A percentile compares a stretch with the other conserved stretches of the same genome.
phyloP scores from a whole-genome alignment of 2,329 filamentous ascomycete genomes.

The Xylariaceae sp. region DNA sequence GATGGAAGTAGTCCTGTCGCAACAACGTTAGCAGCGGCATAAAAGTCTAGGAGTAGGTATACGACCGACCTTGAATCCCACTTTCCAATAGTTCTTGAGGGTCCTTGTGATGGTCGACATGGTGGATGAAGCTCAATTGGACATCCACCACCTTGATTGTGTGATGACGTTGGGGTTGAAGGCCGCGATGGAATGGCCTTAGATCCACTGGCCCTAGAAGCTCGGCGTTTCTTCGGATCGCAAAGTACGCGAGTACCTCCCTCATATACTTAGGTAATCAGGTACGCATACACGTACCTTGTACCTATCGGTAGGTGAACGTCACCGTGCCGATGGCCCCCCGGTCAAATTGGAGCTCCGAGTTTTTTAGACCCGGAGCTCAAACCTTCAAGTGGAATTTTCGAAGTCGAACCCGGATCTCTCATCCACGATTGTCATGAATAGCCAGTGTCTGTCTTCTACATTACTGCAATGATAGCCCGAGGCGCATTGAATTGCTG shows the following conservation, averaged over 20 bases:
- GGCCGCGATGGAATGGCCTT: neutral
- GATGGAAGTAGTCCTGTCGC: conserved; percentile 80
- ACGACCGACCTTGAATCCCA: conserved; percentile 77
- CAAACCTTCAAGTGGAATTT: neutral
- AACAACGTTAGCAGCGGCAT: conserved; percentile 41
- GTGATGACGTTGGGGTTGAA: neutral
- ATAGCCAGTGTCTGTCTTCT: neutral
- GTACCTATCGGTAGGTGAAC: neutral
- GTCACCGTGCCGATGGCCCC: neutral
- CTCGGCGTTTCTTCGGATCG: neutral
- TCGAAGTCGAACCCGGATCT: neutral
- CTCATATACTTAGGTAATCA: neutral
- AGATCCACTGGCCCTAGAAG: neutral
- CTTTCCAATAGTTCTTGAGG: conserved; percentile 80
- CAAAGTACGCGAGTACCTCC: no score
- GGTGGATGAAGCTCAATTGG: conserved; percentile 44
- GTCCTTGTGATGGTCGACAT: conserved; percentile 95
- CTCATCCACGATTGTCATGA: conserved; percentile 2
- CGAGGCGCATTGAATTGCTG: conserved; percentile 34
- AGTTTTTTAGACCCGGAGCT: neutral
- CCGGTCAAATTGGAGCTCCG: neutral
- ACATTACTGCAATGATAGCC: conserved; percentile 31
- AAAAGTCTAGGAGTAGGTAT: neutral
- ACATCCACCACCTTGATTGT: conserved; percentile 22
- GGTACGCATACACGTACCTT: neutral